Evolutionary conservation across 768 basidiomycete species (phyloP).

Genomic region (Trametes elegans): DNA sequence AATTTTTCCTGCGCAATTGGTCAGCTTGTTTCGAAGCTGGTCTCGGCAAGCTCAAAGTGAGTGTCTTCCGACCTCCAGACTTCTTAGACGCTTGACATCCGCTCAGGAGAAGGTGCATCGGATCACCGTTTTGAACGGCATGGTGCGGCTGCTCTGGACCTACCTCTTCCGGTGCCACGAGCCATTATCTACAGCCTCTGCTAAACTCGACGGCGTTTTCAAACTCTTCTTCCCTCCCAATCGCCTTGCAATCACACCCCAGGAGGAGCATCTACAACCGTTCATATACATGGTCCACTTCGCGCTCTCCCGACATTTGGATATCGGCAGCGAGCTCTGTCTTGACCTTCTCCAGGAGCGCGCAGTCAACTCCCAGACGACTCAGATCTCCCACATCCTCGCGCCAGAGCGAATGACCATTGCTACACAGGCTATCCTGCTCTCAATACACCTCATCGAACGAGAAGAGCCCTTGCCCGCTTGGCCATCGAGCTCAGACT

Average conservation of each 20-base stretch:
- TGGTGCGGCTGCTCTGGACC: constrained; percentile 85
- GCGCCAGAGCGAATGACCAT: constrained; percentile 75
- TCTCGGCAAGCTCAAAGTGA: constrained; percentile 78
- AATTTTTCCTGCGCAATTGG: constrained; percentile 86
- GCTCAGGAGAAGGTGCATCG: constrained; percentile 74
- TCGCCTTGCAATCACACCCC: constrained; percentile 54
- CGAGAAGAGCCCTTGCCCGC: constrained; percentile 64
- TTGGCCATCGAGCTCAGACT: constrained; percentile 80
- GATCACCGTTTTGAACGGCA: constrained; percentile 72
- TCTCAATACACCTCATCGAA: constrained; percentile 71
- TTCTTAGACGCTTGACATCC: background rate
- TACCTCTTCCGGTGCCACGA: constrained; percentile 95
- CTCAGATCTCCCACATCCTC: constrained; percentile 40
- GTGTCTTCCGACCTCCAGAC: constrained; percentile 1
- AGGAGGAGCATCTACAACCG: constrained; percentile 75
- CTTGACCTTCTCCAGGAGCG: constrained; percentile 79
- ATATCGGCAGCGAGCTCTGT: constrained; percentile 80
- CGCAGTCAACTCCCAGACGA: constrained; percentile 41
- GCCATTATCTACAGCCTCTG: constrained; percentile 72
- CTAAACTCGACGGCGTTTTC: constrained; percentile 71
- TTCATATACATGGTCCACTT: constrained; percentile 82
- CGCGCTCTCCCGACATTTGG: constrained; percentile 77
- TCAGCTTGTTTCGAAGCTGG: constrained; percentile 66
- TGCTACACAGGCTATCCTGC: constrained; percentile 72
- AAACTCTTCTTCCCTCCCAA: constrained; percentile 80